A percentile compares a stretch with the other conserved stretches of the same genome.
Evolutionary conservation across 2,329 filamentous ascomycete species (phyloP).

Genomic region (Ambrosiella xylebori): DNA sequence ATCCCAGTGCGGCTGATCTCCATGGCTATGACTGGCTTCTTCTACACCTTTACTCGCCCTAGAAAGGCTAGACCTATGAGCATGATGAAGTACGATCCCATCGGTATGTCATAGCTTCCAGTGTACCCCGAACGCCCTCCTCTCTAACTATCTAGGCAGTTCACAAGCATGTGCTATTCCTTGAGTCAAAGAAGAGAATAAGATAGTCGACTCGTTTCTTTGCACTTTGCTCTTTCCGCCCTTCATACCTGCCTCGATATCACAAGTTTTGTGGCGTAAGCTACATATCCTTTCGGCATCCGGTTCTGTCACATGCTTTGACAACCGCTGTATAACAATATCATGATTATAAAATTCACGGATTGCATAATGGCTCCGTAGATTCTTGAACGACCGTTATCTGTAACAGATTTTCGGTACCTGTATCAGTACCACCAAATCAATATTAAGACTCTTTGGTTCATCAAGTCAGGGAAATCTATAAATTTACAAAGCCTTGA

Average conservation of each 20-base stretch:
- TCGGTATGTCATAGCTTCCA: conserved; percentile 40
- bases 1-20: conserved; percentile 87
- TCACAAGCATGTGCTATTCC: conserved; percentile 85
- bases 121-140: not conserved
- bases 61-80: conserved; percentile 69
- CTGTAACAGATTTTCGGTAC: not conserved
- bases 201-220: conserved; percentile 25
- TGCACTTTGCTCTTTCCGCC: not conserved
- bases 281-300: too few relatives aligned
- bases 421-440: conserved; percentile 10
- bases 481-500: too few relatives aligned
- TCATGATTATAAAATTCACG: not conserved
- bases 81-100: conserved; percentile 98
- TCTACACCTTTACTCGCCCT: conserved; percentile 75
- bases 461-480: not conserved
- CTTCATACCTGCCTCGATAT: not conserved
- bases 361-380: not conserved
- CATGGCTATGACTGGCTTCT: conserved; percentile 98
- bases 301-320: not conserved
- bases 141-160: conserved; percentile 35
- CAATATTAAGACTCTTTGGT: not conserved
- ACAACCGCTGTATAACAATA: not conserved
- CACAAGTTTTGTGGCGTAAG: too few relatives aligned
- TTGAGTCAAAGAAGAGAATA: conserved; percentile 73
- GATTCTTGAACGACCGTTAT: not conserved